A percentile compares a stretch with the other conserved stretches of the same genome.
Conservation (phyloP, 1,284 basidiomycete genomes). For the Fomitopsis palustris region DNA sequence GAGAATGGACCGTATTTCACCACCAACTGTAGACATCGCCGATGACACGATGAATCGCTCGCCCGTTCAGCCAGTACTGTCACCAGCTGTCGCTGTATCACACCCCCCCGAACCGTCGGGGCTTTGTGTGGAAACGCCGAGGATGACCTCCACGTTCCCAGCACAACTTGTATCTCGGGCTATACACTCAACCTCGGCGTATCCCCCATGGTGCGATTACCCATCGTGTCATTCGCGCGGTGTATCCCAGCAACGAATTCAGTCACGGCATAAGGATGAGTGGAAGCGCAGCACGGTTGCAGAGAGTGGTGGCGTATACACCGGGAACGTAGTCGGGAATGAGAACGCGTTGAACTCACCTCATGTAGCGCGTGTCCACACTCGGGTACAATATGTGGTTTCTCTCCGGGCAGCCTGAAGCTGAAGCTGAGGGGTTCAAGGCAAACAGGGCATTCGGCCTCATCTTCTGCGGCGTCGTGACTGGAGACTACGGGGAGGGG, state of each 20-base stretch:
- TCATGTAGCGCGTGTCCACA: conserved; percentile 98
- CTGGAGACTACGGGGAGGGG: conserved; percentile 67
- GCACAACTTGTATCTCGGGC: background rate
- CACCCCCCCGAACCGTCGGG: too few species aligned
- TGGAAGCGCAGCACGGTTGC: too few species aligned
- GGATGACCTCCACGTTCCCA: background rate
- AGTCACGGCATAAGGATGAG: background rate
- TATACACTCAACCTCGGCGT: background rate
- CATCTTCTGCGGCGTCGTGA: conserved; percentile 62
- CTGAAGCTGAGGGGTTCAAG: conserved; percentile 86
- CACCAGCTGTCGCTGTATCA: too few species aligned
- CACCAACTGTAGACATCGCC: background rate
- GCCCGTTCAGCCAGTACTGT: too few species aligned
- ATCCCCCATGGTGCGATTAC: background rate
- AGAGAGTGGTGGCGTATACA: background rate
- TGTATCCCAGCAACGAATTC: background rate
- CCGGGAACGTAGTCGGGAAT: background rate
- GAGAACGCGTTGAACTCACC: conserved; percentile 40
- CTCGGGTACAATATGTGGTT: conserved; percentile 93
- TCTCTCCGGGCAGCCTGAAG: conserved; percentile 89
- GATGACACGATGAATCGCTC: too few species aligned
- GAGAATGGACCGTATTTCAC: background rate
- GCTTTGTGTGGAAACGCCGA: background rate
- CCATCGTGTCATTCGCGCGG: background rate
- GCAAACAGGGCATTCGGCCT: conserved; percentile 88